Conservation (phyloP, 208 protist genomes). For the Entamoeba dispar region DNA sequence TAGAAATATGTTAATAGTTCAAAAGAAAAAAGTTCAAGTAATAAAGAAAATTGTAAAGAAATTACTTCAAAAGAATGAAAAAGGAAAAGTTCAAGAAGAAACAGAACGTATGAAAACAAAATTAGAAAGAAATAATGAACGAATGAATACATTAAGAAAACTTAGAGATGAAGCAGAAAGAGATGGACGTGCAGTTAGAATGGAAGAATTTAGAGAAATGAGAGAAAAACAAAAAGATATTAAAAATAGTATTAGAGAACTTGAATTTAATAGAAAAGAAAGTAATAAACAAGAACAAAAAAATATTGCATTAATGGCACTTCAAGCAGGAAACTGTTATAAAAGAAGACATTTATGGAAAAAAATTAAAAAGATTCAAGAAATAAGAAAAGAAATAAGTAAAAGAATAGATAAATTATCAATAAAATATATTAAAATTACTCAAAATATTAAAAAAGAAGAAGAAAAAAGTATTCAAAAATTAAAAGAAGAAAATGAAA, state of each 20-base stretch:
- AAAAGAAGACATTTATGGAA: neutral
- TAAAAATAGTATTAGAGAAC: neutral
- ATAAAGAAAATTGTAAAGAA: neutral
- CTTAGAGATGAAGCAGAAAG: neutral
- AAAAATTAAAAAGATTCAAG: neutral
- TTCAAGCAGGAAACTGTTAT: neutral
- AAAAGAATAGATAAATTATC: neutral
- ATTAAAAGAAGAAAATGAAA: neutral
- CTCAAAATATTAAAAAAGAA: neutral
- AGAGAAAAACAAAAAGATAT: neutral
- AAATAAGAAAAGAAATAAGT: neutral
- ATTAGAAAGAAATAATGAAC: neutral
- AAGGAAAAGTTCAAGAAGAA: neutral
- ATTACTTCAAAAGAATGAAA: neutral
- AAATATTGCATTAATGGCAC: neutral
- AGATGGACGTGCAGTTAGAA: neutral
- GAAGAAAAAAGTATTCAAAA: neutral
- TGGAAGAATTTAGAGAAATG: neutral
- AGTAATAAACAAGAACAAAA: neutral
- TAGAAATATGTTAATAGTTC: neutral
- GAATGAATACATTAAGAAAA: neutral
- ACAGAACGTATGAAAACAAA: neutral
- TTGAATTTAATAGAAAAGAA: neutral
- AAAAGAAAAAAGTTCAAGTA: neutral
- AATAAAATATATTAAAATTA: neutral